Percentiles rank a stretch among this genome's conserved stretches.
Conservation (phyloP, 2,329 filamentous ascomycete genomes). For the Aspergillus sp. region DNA sequence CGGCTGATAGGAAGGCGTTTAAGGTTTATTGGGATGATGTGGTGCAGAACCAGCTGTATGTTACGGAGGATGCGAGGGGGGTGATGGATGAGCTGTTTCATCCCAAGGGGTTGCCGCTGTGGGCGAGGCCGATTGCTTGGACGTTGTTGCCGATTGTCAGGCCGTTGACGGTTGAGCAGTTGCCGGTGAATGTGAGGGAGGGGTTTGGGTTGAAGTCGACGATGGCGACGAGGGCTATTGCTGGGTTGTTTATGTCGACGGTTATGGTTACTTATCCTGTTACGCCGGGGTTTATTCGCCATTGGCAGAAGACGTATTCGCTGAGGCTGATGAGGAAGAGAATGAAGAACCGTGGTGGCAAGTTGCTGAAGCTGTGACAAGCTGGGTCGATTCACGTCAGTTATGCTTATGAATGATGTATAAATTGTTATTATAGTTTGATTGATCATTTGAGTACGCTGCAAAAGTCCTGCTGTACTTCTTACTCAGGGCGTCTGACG, state of each 20-base stretch:
- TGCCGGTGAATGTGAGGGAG: slow-evolving; percentile 4
- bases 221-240: not conserved
- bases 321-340: slow-evolving; percentile 7
- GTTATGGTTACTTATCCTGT: slow-evolving; percentile 2
- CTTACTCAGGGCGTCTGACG: no score
- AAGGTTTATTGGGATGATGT: slow-evolving; percentile 9
- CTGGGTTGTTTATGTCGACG: not conserved
- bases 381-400: not conserved
- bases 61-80: slow-evolving; percentile 1
- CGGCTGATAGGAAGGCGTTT: slow-evolving; percentile 1
- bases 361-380: slow-evolving; percentile 3
- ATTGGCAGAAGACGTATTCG: slow-evolving; percentile 1
- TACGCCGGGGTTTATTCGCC: slow-evolving; percentile 1
- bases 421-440: not conserved
- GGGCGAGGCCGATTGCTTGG: slow-evolving; percentile 4
- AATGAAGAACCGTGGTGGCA: slow-evolving; percentile 8
- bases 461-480: no score
- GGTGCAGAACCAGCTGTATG: not conserved
- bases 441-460: no score
- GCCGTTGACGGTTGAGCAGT: slow-evolving; percentile 6
- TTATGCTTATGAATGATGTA: no score
- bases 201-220: slow-evolving; percentile 4
- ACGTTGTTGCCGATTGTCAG: not conserved
- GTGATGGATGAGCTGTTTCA: slow-evolving; percentile 3
- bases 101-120: slow-evolving; percentile 1